These are phyloP conservation scores for Sarocladium kiliense DNA, from an alignment of 2,329 filamentous ascomycete species.

Conservation along the genomic window DNA sequence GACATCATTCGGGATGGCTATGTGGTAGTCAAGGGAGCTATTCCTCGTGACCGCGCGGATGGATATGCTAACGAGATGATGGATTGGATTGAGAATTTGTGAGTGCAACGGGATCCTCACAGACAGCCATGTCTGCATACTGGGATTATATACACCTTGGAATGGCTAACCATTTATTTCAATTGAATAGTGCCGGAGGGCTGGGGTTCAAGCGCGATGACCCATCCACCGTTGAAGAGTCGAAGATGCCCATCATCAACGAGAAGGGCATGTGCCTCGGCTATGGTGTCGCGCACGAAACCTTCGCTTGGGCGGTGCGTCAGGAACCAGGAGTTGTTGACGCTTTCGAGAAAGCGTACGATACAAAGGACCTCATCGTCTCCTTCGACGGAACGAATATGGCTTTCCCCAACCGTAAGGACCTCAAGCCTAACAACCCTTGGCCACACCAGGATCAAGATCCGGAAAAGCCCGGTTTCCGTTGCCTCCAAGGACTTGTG, in stretches of 20 bases:
- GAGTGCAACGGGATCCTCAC: background rate
- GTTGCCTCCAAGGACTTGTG: constrained; percentile 24
- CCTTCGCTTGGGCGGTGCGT: constrained; percentile 43
- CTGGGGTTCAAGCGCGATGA: constrained; percentile 18
- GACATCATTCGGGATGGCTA: constrained; percentile 31
- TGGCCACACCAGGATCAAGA: constrained; percentile 27
- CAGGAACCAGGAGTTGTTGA: constrained; percentile 39
- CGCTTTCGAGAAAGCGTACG: constrained; percentile 40
- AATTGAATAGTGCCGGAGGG: too few species aligned
- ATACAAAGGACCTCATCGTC: constrained; percentile 39
- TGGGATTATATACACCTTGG: too few species aligned
- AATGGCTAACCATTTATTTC: too few species aligned
- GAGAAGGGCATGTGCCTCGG: constrained; percentile 43
- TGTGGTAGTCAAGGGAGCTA: constrained; percentile 39
- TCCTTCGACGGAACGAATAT: constrained; percentile 42
- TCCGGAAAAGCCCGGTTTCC: constrained; percentile 19
- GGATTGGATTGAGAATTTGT: constrained; percentile 15
- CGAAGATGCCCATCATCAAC: constrained; percentile 28
- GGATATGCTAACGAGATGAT: constrained; percentile 25
- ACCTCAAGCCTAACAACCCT: constrained; percentile 9
- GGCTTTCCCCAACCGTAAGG: constrained; percentile 24
- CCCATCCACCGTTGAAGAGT: constrained; percentile 27
- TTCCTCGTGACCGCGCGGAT: constrained; percentile 33
- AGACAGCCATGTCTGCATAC: background rate
- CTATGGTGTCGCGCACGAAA: constrained; percentile 42